Base-by-base conservation (phyloP, 2,329 filamentous ascomycete genomes). In the Xylaria sp. region DNA sequence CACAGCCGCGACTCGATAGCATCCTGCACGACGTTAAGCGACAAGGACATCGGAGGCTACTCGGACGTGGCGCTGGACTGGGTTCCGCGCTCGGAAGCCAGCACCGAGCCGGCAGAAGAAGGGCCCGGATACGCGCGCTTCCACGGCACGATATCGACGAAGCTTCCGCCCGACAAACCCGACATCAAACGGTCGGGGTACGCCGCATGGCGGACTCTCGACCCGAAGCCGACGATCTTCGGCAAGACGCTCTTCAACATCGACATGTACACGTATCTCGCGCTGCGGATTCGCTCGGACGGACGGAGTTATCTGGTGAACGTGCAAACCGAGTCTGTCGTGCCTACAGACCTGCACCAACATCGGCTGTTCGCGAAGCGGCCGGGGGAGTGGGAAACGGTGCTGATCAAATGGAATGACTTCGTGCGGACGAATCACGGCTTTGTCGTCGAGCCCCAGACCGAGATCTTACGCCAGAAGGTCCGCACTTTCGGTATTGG, bases 381-480 rank as follows among this genome's bases (percentile, higher is more conserved):
- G 9, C 90, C 92, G 0, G 94, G 94, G 0, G 86, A 94, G 74
- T 99, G 96, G 96, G 95, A 99, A 84, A 97, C 96, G 1, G 87
- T 97, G n/a, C 80, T 96, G 53, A 91, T 99, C 70, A 92, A 91
- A 69, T 96, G 94, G 86, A 91, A 90, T 73, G 93, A 97, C 71
- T 98, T 99, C 80, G 95, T 99, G 66, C 86, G 96, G 69, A 99
- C 96, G 15, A 98, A 97, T 77, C 89, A 96, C 75, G 96, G 96
- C 6, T 89, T 92, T 74, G 93, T 97, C 1, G 90, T 97, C 5
- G 94, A 98, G 81, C 96, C 96, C 36, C 95, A 98, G 83, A 90
- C 90, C 13, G 94, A 96, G 78, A 90, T 99, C 80, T 81, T 97
- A 77, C 88, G 91, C 69, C 92, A 96, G 74, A 94, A 93, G 79